Evolutionary conservation across 1,284 basidiomycete species (phyloP), one percentile per base, ranked within the genome.

Genomic region (Moniliella sp.): DNA sequence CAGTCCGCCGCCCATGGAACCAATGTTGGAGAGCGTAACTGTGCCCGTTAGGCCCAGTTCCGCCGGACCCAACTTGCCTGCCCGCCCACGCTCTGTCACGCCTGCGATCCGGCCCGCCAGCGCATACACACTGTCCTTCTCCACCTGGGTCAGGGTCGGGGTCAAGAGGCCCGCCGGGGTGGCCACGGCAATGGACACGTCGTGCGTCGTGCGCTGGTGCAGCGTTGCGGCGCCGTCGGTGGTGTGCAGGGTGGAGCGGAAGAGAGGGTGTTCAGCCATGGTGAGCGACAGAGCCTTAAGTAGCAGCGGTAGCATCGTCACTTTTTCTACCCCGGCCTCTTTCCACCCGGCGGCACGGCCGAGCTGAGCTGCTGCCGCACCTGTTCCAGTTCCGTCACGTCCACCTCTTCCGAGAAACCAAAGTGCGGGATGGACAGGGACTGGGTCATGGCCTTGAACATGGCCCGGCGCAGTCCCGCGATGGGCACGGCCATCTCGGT

Each of bases 241-340:
- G 11, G 11, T 15, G 15, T 27, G 15, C 16, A 48, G 34, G 7
- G 36, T 41, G 0, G 40, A 46, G 0, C 69, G 67, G 66, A 86
- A 73, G 31, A 84, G 64, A 0, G 79, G 77, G 73, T 79, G 78
- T 56, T 81, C 75, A 45, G 71, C 64, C 73, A 86, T 74, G 0
- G 81, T 71, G 40, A 71, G 69, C 0, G 76, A 69, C 28, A 91
- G 72, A 0, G 76, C 76, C 61, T 93, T 93, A 48, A 91, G 66
- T 7, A 91, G 69, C 48, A 88, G 66, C 3, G 79, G 80, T 15
- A 91, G 72, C 56, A 81, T 75, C 0, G 81, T 86, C 19, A 88
- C 61, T 28, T 71, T 71, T 31, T 43, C 35, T 0, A 32, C 25
- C 12, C 19, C 17, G 5, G 27, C 28, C 32, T 35, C 30, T 31